phyloP scores from a whole-genome alignment of 352 stramenopile genomes.

The Globisporangium carolinianum region DNA sequence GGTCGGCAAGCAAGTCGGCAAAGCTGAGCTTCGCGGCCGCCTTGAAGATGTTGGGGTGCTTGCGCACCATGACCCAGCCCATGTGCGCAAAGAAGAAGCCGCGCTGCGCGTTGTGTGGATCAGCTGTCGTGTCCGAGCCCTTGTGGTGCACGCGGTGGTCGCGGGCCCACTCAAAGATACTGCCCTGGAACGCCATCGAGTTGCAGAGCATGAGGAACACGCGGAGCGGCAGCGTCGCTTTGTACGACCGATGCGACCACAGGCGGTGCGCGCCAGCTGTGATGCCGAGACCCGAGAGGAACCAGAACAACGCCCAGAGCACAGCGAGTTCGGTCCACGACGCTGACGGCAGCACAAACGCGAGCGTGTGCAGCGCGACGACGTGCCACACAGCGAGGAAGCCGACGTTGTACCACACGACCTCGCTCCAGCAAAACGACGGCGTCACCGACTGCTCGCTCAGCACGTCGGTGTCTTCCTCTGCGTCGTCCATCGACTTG shows the following conservation, averaged over 20 bases:
- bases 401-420: slow-evolving; percentile 86
- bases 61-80: slow-evolving; percentile 98
- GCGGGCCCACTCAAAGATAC: slow-evolving; percentile 98
- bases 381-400: slow-evolving; percentile 62
- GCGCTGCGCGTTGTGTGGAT: slow-evolving; percentile 94
- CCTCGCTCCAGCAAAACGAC: slow-evolving; percentile 52
- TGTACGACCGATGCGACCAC: slow-evolving; percentile 96
- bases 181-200: slow-evolving; percentile 95
- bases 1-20: slow-evolving; percentile 91
- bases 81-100: slow-evolving; percentile 99
- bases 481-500: slow-evolving; percentile 16
- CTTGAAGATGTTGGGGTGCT: slow-evolving; percentile 90
- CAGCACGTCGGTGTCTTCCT: slow-evolving; percentile 37
- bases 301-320: slow-evolving; percentile 63
- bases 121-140: slow-evolving; percentile 92
- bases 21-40: slow-evolving; percentile 92
- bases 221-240: slow-evolving; percentile 85
- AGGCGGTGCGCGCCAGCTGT: slow-evolving; percentile 96
- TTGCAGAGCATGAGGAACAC: slow-evolving; percentile 97
- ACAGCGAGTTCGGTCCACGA: slow-evolving; percentile 39
- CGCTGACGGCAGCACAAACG: slow-evolving; percentile 47
- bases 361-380: slow-evolving; percentile 63
- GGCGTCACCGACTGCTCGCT: slow-evolving; percentile 24
- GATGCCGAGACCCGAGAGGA: slow-evolving; percentile 92
- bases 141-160: slow-evolving; percentile 99